Percentiles rank a stretch among this genome's conserved stretches.
phyloP scores from a whole-genome alignment of 306 rosid species.

The Quercus suber region DNA sequence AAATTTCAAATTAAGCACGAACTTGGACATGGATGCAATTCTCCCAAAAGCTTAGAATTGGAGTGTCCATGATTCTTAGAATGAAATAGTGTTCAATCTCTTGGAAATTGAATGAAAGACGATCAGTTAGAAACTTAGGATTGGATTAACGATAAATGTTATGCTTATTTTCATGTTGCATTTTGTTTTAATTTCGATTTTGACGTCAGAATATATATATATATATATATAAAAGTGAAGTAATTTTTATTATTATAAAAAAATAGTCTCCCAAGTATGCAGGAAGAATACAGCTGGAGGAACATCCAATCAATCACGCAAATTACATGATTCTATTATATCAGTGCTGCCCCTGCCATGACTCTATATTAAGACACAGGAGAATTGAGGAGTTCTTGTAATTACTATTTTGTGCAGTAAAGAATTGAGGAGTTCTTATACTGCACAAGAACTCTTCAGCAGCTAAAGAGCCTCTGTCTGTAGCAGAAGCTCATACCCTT shows the following conservation, averaged over 20 bases:
- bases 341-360: neutral
- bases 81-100: neutral
- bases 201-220: too few relatives aligned
- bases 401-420: neutral
- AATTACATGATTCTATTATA: neutral
- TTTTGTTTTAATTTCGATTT: too few relatives aligned
- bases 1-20: too few relatives aligned
- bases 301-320: too few relatives aligned
- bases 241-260: neutral
- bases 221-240: too few relatives aligned
- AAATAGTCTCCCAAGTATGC: too few relatives aligned
- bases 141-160: neutral
- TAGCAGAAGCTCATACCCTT: neutral
- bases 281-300: too few relatives aligned
- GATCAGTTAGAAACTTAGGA: too few relatives aligned
- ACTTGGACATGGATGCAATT: too few relatives aligned
- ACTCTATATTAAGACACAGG: neutral
- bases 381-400: neutral
- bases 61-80: too few relatives aligned
- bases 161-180: neutral
- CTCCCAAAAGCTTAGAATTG: too few relatives aligned
- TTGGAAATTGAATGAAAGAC: neutral
- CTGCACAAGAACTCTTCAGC: neutral
- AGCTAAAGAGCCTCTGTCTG: neutral
- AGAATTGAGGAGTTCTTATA: neutral